These are phyloP conservation scores for Taiozyma sp. DNA, from an alignment of 1,139 yeast genomes.

Conservation along the genomic window DNA sequence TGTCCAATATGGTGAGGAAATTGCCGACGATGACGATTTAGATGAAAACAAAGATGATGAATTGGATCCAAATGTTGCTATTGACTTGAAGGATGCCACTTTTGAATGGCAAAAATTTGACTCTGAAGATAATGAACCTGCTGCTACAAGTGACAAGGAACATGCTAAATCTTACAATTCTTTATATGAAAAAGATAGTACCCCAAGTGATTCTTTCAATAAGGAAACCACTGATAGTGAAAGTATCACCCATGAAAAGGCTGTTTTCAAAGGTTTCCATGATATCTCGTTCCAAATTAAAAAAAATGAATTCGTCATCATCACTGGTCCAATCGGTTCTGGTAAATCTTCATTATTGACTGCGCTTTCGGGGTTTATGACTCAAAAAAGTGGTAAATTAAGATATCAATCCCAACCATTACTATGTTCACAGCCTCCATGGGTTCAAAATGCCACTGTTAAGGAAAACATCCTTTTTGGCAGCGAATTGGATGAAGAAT, in stretches of 20 bases:
- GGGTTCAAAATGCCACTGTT: conserved; percentile 85
- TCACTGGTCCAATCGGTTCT: conserved; percentile 45
- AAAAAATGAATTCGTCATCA: conserved; percentile 39
- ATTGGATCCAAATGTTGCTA: conserved; percentile 28
- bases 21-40: conserved; percentile 30
- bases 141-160: conserved; percentile 4
- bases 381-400: conserved; percentile 35
- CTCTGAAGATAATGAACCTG: conserved; percentile 20
- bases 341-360: conserved; percentile 43
- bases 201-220: neutral
- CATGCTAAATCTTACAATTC: neutral
- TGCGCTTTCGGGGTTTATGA: conserved; percentile 48
- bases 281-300: conserved; percentile 32
- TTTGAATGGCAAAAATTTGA: conserved; percentile 62
- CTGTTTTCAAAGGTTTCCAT: conserved; percentile 36
- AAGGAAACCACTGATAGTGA: conserved; percentile 6
- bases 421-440: conserved; percentile 58
- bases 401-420: conserved; percentile 34
- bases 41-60: conserved; percentile 22
- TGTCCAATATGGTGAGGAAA: conserved; percentile 6
- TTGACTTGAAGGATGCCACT: conserved; percentile 45
- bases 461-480: conserved; percentile 76
- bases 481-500: conserved; percentile 42
- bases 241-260: conserved; percentile 4
- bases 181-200: conserved; percentile 3